Evolutionary conservation across 2,329 filamentous ascomycete genomes (phyloP).

Genomic region (Cephalotrichum gorgonifer): DNA sequence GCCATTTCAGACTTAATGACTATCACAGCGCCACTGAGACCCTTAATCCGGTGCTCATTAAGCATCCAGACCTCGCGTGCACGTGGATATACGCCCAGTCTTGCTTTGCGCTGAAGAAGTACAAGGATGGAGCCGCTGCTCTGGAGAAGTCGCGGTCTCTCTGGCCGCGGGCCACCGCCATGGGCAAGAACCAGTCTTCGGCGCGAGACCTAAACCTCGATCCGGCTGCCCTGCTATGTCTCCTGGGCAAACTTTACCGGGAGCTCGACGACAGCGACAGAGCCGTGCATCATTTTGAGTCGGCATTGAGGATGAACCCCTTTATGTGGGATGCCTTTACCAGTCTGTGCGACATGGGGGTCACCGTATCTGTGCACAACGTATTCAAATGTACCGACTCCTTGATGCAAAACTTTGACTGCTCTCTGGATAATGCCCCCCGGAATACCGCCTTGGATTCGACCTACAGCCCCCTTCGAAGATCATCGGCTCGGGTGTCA

Average conservation of each 20-base stretch:
- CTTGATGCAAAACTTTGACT: conserved; percentile 37
- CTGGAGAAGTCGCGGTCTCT: conserved; percentile 71
- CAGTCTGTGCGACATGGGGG: conserved; percentile 77
- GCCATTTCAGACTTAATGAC: conserved; percentile 73
- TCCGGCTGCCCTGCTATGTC: conserved; percentile 68
- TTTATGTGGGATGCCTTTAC: conserved; percentile 98
- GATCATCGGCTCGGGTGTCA: not conserved
- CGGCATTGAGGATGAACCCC: conserved; percentile 79
- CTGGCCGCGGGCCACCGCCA: conserved; percentile 66
- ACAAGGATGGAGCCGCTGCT: conserved; percentile 70
- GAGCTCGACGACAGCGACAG: conserved; percentile 74
- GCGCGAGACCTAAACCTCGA: conserved; percentile 69
- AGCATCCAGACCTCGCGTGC: conserved; percentile 72
- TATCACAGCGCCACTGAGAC: conserved; percentile 78
- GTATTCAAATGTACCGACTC: conserved; percentile 67
- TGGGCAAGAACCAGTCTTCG: conserved; percentile 75
- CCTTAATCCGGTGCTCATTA: conserved; percentile 59
- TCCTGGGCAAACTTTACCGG: conserved; percentile 80
- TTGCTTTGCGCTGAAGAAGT: conserved; percentile 68
- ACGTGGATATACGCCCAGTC: conserved; percentile 87
- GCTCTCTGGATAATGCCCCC: not conserved
- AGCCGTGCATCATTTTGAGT: conserved; percentile 78
- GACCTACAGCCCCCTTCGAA: not conserved
- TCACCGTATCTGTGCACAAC: conserved; percentile 70
- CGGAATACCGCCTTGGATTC: conserved; percentile 10